Evolutionary conservation across 2,329 filamentous ascomycete genomes (phyloP).

Genomic region (Beauveria varroae): DNA sequence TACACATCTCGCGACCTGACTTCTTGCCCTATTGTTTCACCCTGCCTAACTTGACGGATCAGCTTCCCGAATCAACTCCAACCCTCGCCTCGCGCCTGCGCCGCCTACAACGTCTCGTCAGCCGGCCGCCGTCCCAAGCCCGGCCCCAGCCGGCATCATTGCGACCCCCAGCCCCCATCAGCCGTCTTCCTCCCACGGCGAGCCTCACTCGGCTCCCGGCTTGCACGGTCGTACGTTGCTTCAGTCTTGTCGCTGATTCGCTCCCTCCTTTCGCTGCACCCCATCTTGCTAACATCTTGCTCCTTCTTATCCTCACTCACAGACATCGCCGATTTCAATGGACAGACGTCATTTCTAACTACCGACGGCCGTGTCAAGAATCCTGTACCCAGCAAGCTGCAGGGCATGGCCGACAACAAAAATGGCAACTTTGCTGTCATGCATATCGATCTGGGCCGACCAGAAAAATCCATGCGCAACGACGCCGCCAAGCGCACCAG

Average conservation of each 20-base stretch:
- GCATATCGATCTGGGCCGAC: constrained; percentile 47
- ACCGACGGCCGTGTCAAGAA: constrained; percentile 36
- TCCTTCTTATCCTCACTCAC: not conserved
- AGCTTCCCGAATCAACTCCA: constrained; percentile 7
- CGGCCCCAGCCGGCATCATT: constrained; percentile 2
- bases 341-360: constrained; percentile 10
- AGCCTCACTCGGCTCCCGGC: not conserved
- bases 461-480: constrained; percentile 40
- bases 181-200: not conserved
- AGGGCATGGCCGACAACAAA: constrained; percentile 47
- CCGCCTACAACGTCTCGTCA: constrained; percentile 3
- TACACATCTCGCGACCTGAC: not conserved
- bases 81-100: constrained; percentile 4
- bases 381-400: constrained; percentile 54
- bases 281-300: not conserved
- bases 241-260: not conserved
- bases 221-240: constrained; percentile 6
- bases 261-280: not conserved
- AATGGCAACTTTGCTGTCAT: constrained; percentile 57
- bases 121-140: constrained; percentile 2
- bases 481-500: constrained; percentile 54
- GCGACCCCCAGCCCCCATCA: constrained; percentile 4
- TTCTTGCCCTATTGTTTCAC: not conserved
- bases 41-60: constrained; percentile 2
- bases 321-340: constrained; percentile 15